Evolutionary conservation across 2,329 filamentous ascomycete species (phyloP).

Genomic region (Penicillium sp.): DNA sequence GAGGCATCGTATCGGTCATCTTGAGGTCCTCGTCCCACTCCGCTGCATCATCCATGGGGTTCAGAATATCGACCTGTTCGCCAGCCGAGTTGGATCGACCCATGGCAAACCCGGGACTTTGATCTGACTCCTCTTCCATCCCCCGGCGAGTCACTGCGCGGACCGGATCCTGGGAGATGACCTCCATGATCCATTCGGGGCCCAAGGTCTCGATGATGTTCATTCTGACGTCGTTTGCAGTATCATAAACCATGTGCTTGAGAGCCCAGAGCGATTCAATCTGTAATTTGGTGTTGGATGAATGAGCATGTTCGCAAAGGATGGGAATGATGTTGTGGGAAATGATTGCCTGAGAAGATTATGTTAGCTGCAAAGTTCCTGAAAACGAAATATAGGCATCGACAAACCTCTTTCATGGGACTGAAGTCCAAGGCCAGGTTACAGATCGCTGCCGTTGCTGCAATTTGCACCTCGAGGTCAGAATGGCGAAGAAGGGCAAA

Average conservation of each 20-base stretch:
- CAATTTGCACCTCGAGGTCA: slow-evolving; percentile 77
- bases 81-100: slow-evolving; percentile 59
- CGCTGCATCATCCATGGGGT: slow-evolving; percentile 44
- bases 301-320: slow-evolving; percentile 81
- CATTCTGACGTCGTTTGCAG: slow-evolving; percentile 70
- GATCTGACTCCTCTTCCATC: slow-evolving; percentile 34
- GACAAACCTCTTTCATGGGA: slow-evolving; percentile 78
- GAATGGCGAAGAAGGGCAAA: slow-evolving; percentile 71
- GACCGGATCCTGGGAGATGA: slow-evolving; percentile 62
- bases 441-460: slow-evolving; percentile 77
- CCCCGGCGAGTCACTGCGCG: slow-evolving; percentile 29
- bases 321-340: slow-evolving; percentile 71
- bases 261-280: slow-evolving; percentile 89
- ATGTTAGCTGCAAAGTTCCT: slow-evolving; percentile 11
- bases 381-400: not conserved
- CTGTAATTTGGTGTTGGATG: slow-evolving; percentile 71
- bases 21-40: slow-evolving; percentile 34
- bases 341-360: slow-evolving; percentile 60
- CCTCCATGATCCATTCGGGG: slow-evolving; percentile 74
- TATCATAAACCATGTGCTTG: slow-evolving; percentile 79
- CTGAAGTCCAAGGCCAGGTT: slow-evolving; percentile 88
- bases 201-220: slow-evolving; percentile 74
- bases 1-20: slow-evolving; percentile 39
- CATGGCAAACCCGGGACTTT: slow-evolving; percentile 45
- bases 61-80: slow-evolving; percentile 59